Evolutionary conservation across 352 stramenopile species (phyloP).

Genomic region (Elongisporangium undulatum): DNA sequence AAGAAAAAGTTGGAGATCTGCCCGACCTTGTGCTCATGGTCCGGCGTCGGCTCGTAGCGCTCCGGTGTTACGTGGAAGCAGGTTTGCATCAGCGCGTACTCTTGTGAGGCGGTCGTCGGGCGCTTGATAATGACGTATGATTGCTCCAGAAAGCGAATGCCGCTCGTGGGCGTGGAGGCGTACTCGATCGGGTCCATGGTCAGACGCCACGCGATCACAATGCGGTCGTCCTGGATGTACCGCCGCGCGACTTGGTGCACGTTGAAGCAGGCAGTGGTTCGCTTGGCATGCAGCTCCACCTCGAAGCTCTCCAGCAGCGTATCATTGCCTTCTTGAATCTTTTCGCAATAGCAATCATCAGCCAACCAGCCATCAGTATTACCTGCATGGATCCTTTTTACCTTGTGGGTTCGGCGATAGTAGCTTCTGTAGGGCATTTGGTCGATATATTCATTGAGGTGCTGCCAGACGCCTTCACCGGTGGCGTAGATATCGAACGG

Average conservation of each 20-base stretch:
- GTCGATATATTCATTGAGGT: slow-evolving; percentile 30
- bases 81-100: slow-evolving; percentile 40
- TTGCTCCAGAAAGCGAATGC: slow-evolving; percentile 45
- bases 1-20: not conserved
- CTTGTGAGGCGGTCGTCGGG: slow-evolving; percentile 21
- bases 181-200: slow-evolving; percentile 54
- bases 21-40: not conserved
- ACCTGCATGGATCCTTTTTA: not conserved
- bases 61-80: slow-evolving; percentile 51
- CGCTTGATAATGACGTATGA: slow-evolving; percentile 49
- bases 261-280: slow-evolving; percentile 39
- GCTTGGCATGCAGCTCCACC: slow-evolving; percentile 49
- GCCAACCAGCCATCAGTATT: too few relatives aligned
- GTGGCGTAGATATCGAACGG: slow-evolving; percentile 22
- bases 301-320: slow-evolving; percentile 55
- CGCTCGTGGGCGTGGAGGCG: slow-evolving; percentile 24
- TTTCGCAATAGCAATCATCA: not conserved
- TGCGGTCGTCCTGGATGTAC: slow-evolving; percentile 35
- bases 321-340: slow-evolving; percentile 29
- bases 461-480: slow-evolving; percentile 22
- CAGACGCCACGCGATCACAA: slow-evolving; percentile 51
- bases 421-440: slow-evolving; percentile 27
- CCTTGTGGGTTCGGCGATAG: slow-evolving; percentile 23
- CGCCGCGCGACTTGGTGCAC: slow-evolving; percentile 49
- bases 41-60: slow-evolving; percentile 4